Evolutionary conservation across 257 asterid species (phyloP), one percentile per base, ranked within the genome.

Genomic region (Capsicum baccatum): DNA sequence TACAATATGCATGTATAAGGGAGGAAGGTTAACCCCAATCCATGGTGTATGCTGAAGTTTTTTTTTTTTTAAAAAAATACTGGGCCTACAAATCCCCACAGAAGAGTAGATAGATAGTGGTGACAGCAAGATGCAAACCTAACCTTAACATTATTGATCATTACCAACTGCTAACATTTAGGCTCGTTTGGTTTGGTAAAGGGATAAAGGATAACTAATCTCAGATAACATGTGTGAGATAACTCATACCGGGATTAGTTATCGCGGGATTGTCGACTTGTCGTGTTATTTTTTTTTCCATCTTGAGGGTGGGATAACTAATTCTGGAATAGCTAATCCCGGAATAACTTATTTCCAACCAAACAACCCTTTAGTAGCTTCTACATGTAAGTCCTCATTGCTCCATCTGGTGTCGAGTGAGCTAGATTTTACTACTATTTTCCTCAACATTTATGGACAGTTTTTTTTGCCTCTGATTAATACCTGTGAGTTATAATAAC

Each of bases 51-150:
- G 37, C 42, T 48, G 80, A 59, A 17, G 12, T 13, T 44, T 13
- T 44, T 8, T 13, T 44, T 8, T 26, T 26, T 26, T 26, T 1
- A 26, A 39, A 39, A 39, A 66, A 16, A 8, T 42, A n/a, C 10
- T 47, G 8, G 58, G 39, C 79, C 58, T 71, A n/a, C 5, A n/a
- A 71, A 71, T n/a, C 79, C 17, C 79, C 58, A 47, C 35, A 69
- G 12, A 9, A 17, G 35, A 64, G 71, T 64, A 71, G 57, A 71
- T 64, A 47, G 57, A 71, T 2, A 44, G 35, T 4, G 15, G 4
- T 70, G 56, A 70, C 35, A 17, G 79, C 37, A 71, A n/a, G 11
- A 47, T 17, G 57, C 39, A 15, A 50, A 76, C 62, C 21, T 50
- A 13, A 52, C 81, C 21, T 3, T 1, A 21, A 13, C 48, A 26